phyloP scores from a whole-genome alignment of 148 eudicot genomes.

The Rhododendron williamsianum region DNA sequence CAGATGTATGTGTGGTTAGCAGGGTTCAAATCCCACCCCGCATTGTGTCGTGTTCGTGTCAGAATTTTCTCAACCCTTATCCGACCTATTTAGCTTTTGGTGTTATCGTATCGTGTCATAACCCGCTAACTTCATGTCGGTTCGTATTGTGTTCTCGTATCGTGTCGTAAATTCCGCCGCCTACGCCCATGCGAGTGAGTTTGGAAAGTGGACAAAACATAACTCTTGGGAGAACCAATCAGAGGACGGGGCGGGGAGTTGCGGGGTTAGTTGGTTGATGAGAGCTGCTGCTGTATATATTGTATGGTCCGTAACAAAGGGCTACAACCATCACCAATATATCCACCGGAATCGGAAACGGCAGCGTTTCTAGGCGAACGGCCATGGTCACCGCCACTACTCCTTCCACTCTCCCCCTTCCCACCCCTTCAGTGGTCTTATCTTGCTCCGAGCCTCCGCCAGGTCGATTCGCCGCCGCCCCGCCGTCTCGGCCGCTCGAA shows the following conservation, averaged over 20 bases:
- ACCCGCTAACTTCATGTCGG: too few species aligned
- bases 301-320: constrained; percentile 37
- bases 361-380: constrained; percentile 11
- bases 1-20: too few species aligned
- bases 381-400: constrained; percentile 12
- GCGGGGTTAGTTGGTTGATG: background rate
- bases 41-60: too few species aligned
- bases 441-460: constrained; percentile 26
- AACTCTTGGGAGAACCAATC: background rate
- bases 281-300: constrained; percentile 2
- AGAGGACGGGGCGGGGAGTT: background rate
- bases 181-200: background rate
- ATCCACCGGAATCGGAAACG: constrained; percentile 23
- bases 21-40: too few species aligned
- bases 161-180: too few species aligned
- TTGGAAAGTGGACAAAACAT: background rate
- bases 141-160: too few species aligned
- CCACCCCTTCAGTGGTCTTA: constrained; percentile 11
- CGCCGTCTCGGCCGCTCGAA: background rate
- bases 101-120: too few species aligned
- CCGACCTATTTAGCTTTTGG: too few species aligned
- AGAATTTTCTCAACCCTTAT: too few species aligned
- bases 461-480: constrained; percentile 23
- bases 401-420: constrained; percentile 13
- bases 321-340: constrained; percentile 17